These are phyloP conservation scores for Teunomyces panamensis DNA, from an alignment of 805 yeast species.

Conservation along the genomic window DNA sequence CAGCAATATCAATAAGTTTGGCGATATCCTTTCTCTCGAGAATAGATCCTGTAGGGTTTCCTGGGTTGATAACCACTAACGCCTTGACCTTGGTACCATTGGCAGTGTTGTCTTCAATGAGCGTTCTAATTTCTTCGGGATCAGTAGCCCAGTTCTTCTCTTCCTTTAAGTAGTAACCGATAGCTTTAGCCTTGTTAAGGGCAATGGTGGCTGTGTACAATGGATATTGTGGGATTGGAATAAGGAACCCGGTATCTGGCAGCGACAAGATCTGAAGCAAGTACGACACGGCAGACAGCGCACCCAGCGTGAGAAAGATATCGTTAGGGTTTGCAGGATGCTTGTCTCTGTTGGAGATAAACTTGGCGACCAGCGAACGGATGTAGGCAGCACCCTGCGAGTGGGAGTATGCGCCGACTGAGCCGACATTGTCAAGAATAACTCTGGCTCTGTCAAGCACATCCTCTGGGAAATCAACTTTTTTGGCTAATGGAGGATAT, in stretches of 20 bases:
- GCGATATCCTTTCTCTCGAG: constrained; percentile 63
- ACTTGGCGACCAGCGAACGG: constrained; percentile 77
- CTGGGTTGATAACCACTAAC: constrained; percentile 93
- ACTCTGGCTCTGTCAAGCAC: constrained; percentile 67
- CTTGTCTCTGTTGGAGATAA: constrained; percentile 79
- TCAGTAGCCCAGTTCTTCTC: constrained; percentile 79
- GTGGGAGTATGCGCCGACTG: constrained; percentile 93
- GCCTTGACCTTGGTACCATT: constrained; percentile 67
- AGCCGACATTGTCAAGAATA: constrained; percentile 62
- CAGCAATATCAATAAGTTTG: constrained; percentile 74
- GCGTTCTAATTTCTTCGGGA: constrained; percentile 56
- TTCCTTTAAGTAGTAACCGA: constrained; percentile 87
- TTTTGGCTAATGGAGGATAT: constrained; percentile 62
- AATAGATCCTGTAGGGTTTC: constrained; percentile 96
- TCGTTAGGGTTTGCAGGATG: constrained; percentile 58
- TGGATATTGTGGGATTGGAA: constrained; percentile 98
- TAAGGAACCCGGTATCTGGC: constrained; percentile 67
- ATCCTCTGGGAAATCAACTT: constrained; percentile 53
- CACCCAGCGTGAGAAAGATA: constrained; percentile 88
- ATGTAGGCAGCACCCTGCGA: constrained; percentile 82
- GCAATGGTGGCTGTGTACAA: constrained; percentile 93
- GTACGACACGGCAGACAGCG: constrained; percentile 88
- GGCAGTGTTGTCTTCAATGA: constrained; percentile 46
- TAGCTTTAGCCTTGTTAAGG: constrained; percentile 73
- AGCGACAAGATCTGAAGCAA: constrained; percentile 67